Evolutionary conservation across 2,329 filamentous ascomycete species (phyloP), one percentile per base, ranked within the genome.

Genomic region (Rutstroemia sp.): DNA sequence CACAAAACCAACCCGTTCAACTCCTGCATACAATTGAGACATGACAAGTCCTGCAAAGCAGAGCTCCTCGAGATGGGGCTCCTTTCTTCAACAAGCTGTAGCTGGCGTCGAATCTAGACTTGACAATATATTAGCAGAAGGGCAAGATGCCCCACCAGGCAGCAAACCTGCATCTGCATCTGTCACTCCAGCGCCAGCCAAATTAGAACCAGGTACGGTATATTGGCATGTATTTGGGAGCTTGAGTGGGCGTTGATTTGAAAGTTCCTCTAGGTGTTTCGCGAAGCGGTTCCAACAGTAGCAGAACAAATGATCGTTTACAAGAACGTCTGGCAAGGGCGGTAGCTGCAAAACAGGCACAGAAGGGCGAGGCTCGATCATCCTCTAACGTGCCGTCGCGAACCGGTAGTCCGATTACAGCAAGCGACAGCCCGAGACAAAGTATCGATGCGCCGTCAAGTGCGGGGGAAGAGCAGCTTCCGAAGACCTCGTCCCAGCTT

Each of bases 21-120:
- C 17, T 44, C 48, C 5, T 42, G 37, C 19, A 34, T 38, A 37
- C 27, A 25, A 19, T 39, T 14, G 23, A 48, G 55, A 25, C 45
- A 71, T 71, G 69, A 60, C 66, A 44, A 64, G 67, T 51, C 63
- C 67, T 30, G 47, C 57, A 27, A 70, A 73, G 55, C 63, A 81
- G 63, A 25, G n/a, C n/a, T 75, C 79, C 59, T 80, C 81, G 51
- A 80, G 81, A 82, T 91, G 88, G 88, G 87, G 86, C 47, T 84
- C 83, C 34, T 87, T 96, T 69, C 79, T 96, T 58, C 88, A 91
- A 62, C 89, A 92, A 72, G 92, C 92, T 61, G 90, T 97, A 59
- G 91, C 92, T 54, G 92, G 92, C 59, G 88, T 99, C 57, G 94
- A 99, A 74, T 95, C 92, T 58, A 85, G 89, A 45, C 81, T 99